Base-by-base conservation (phyloP, 495 filamentous ascomycete species). In the Lineolata rhizophorae region DNA sequence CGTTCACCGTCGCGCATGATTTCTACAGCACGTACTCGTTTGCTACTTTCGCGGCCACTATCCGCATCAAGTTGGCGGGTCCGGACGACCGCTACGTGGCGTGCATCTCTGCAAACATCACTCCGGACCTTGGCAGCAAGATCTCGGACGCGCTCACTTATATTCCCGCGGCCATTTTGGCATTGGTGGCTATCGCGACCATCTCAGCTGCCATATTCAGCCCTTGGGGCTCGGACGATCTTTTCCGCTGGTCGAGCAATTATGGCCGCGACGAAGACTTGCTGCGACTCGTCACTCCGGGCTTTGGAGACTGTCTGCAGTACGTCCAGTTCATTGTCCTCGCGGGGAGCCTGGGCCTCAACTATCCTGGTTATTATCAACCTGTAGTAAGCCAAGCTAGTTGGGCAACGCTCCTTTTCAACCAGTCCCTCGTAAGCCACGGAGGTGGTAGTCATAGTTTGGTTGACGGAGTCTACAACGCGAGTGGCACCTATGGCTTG, bases 281-380 rank as follows among this genome's bases (percentile, higher is more conserved):
- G 35, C 60, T 97, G 25, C 75, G 87, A 19, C 57, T 95, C 20
- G 82, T 97, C 14, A 97, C 87, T 5, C 87, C 87, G 10, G 87
- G 87, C 0, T 97, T 97, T 48, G 83, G 80, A 8, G 87, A 97
- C 42, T 97, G 87, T 49, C 66, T 97, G 19, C 84, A 97, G 53
- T 97, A 95, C 47, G 74, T 97, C 19, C 87, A 97, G 46, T 95
- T 90, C 40, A 64, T 84, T 30, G 76, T 84, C 13, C 61, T 97
- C 20, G 82, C 84, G 0, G 90, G 90, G 1, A 69, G 73, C 25
- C 54, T 97, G 26, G 79, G 75, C 15, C 53, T 97, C 40, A 70
- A 76, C 35, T 97, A 95, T 47, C 87, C 87, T 0, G 87, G 87
- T 0, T 97, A 76, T 44, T 95, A 78, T 48, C 87, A 94, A 45